Evolutionary conservation across 2,329 filamentous ascomycete genomes (phyloP), one percentile per base, ranked within the genome.

Genomic region (Aaosphaeria arxii): DNA sequence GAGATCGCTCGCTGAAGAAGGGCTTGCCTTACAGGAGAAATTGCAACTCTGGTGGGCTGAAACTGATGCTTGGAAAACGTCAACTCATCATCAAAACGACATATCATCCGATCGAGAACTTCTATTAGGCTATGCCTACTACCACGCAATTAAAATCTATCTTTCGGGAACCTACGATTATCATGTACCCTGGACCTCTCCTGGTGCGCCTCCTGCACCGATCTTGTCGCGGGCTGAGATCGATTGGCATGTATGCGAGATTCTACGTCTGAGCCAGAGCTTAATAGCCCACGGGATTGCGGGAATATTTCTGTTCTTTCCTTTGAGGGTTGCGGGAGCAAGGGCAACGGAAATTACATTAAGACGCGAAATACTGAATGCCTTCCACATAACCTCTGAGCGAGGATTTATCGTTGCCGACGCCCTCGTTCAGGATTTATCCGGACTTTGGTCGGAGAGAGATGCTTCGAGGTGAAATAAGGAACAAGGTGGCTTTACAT

Each of bases 161-260:
- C 58, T 62, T 5, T 63, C 60, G 3, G 62, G 62, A 1, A 58
- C 57, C 1, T 64, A 56, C 30, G 61, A 63, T 24, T 65, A 65
- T 33, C 56, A 62, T 28, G 30, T 36, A 2, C 47, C 51, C 11
- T 64, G 61, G 54, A 57, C 43, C 13, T 24, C 2, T 24, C 28
- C 46, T n/a, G 40, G 24, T 30, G 54, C 55, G 29, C 43, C 46
- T 28, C 13, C 13, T 30, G 47, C 50, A 30, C 62, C 62, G 5
- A 56, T 59, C 4, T 17, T 63, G 17, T 11, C 47, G 7, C 49
- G 44, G 24, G 13, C 6, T 7, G 40, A 41, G 11, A 48, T 64
- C 17, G 48, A 58, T 7, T 45, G 30, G 43, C 57, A 63, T 40
- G 53, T 62, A 9, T 36, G 24, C 5, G 43, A 51, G 11, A 63